A percentile compares a stretch with the other conserved stretches of the same genome.
Conservation (phyloP, 805 yeast species). For the Nakazawaea anatomiae region DNA sequence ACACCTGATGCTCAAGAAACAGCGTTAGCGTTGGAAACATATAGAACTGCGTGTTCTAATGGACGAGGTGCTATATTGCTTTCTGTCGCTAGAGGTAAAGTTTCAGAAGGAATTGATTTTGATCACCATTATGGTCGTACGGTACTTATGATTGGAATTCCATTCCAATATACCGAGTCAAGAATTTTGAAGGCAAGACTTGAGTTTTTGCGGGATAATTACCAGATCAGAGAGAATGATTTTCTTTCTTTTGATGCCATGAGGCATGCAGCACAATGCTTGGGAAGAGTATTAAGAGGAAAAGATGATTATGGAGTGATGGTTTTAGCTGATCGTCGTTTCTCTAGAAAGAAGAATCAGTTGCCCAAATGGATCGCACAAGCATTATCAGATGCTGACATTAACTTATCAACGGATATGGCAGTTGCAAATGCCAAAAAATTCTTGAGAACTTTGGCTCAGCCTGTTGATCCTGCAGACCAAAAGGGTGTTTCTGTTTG, state of each 20-base stretch:
- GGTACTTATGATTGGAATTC: constrained; percentile 97
- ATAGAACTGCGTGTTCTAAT: constrained; percentile 92
- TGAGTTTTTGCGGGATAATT: constrained; percentile 89
- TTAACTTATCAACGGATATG: constrained; percentile 93
- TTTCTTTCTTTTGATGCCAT: constrained; percentile 97
- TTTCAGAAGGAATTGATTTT: constrained; percentile 98
- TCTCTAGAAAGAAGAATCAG: constrained; percentile 78
- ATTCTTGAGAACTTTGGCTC: constrained; percentile 89
- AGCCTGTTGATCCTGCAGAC: constrained; percentile 83
- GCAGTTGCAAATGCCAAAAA: constrained; percentile 92
- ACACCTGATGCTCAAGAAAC: constrained; percentile 99
- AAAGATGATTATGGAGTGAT: constrained; percentile 98
- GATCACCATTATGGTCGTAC: constrained; percentile 98
- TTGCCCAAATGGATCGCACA: constrained; percentile 97
- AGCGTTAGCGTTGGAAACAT: constrained; percentile 89
- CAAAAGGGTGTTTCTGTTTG: constrained; percentile 94
- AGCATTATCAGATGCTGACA: constrained; percentile 85
- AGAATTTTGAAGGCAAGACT: constrained; percentile 91
- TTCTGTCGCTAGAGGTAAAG: constrained; percentile 98
- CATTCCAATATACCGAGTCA: constrained; percentile 97
- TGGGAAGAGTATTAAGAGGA: constrained; percentile 96
- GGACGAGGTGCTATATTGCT: constrained; percentile 96
- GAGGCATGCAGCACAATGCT: constrained; percentile 99
- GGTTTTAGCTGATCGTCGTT: constrained; percentile 95
- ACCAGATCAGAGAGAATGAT: constrained; percentile 88